Evolutionary conservation across 257 asterid genomes (phyloP), one percentile per base, ranked within the genome.

Genomic region (Rhazya stricta): DNA sequence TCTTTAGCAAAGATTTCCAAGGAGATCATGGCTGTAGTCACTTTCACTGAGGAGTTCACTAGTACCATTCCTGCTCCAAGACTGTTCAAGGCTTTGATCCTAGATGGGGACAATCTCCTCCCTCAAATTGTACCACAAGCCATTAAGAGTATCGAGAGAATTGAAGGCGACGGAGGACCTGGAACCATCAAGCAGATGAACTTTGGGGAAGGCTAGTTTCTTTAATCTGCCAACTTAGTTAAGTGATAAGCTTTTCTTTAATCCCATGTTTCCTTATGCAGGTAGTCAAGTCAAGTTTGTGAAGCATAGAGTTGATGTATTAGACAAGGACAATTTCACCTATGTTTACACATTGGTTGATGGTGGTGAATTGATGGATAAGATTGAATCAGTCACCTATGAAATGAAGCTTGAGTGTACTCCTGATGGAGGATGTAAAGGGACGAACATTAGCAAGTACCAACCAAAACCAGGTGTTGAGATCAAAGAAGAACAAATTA

Each of bases 121-220:
- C 93, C 87, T 5, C 81, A 85, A 80, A 76, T 85, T 69, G 37
- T 79, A 39, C 92, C 91, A 0, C 82, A 81, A 21, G 87, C 85
- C 12, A 41, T 88, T 74, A 83, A 86, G 77, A 81, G 77, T 45
- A 74, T 79, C 50, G 85, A 89, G 81, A 81, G 23, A 72, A 69
- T 83, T 0, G 71, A 89, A 69, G 96, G 96, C 27, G 79, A 86
- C 6, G 96, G 92, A 1, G 87, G 91, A 1, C 83, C 78, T 13
- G 96, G 92, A n/a, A 86, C 89, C 76, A 46, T 86, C 79, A 89
- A 85, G 75, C 50, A 74, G 30, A 77, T 85, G 78, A 82, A 80
- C 67, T 87, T 82, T 27, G 85, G 86, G 2, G 84, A 85, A 42
- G 88, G 96, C 83, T 80, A 51, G 16, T 18, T 68, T 43, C 71